phyloP scores from a whole-genome alignment of 345 rosid genomes.

The Sisymbrium altissimum region DNA sequence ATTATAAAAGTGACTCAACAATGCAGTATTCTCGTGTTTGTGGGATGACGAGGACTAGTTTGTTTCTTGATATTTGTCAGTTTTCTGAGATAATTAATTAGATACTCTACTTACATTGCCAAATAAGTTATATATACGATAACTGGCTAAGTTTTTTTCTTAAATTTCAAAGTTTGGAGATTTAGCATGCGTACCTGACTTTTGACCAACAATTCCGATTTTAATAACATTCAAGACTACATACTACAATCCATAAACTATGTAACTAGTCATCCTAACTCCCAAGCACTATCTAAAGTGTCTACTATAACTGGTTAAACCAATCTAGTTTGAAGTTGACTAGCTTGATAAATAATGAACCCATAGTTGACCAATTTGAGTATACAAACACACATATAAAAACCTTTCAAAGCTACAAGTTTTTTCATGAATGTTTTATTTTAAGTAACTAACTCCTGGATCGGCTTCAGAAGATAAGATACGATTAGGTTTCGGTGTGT shows the following conservation, averaged over 20 bases:
- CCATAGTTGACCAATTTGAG: not conserved
- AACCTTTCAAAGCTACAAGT: not conserved
- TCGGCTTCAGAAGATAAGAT: not conserved
- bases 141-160: not conserved
- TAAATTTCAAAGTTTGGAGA: not conserved
- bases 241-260: not conserved
- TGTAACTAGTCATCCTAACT: not conserved
- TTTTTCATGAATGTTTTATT: not conserved
- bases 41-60: constrained; percentile 24
- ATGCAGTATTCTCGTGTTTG: constrained; percentile 25
- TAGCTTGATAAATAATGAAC: not conserved
- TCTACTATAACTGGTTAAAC: not conserved
- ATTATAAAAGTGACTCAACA: not conserved
- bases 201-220: not conserved
- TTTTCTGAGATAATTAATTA: not conserved
- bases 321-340: not conserved
- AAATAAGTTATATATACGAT: not conserved
- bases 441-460: not conserved
- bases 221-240: not conserved
- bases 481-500: constrained; percentile 9
- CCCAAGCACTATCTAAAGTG: not conserved
- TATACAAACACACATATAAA: not conserved
- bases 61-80: constrained; percentile 9
- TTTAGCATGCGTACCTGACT: not conserved
- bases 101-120: not conserved